A percentile compares a stretch with the other conserved stretches of the same genome.
Conservation (phyloP, 768 basidiomycete species). For the Lactifluus echinatus region DNA sequence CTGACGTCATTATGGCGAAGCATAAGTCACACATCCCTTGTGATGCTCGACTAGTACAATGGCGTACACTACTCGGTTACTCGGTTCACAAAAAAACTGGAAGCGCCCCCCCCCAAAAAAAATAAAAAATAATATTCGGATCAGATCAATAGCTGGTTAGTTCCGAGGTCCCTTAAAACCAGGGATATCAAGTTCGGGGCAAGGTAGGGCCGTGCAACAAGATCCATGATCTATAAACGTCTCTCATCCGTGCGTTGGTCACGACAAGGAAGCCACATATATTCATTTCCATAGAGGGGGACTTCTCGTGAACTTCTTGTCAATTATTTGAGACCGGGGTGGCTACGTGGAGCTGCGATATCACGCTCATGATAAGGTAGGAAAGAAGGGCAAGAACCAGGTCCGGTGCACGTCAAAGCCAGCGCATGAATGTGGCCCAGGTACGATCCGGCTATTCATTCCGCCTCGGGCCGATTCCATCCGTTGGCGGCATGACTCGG, state of each 20-base stretch:
- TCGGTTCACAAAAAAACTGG: too few relatives aligned
- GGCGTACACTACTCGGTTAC: background rate
- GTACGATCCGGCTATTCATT: background rate
- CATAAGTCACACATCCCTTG: background rate
- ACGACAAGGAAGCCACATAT: background rate
- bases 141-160: background rate
- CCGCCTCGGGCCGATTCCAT: conserved; percentile 3
- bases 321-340: background rate
- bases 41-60: background rate
- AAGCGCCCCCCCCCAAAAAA: too few relatives aligned
- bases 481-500: too few relatives aligned
- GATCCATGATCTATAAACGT: background rate
- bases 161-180: background rate
- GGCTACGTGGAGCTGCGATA: background rate
- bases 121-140: too few relatives aligned
- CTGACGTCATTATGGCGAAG: conserved; percentile 2
- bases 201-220: background rate
- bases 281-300: background rate
- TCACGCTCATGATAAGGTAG: conserved; percentile 3
- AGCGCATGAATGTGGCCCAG: background rate
- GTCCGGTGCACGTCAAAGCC: background rate
- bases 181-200: background rate
- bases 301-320: background rate
- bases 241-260: background rate
- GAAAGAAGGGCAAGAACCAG: background rate